Evolutionary conservation across 139 green algal species (phyloP).

Genomic region (Tetratostichococcus sp.): DNA sequence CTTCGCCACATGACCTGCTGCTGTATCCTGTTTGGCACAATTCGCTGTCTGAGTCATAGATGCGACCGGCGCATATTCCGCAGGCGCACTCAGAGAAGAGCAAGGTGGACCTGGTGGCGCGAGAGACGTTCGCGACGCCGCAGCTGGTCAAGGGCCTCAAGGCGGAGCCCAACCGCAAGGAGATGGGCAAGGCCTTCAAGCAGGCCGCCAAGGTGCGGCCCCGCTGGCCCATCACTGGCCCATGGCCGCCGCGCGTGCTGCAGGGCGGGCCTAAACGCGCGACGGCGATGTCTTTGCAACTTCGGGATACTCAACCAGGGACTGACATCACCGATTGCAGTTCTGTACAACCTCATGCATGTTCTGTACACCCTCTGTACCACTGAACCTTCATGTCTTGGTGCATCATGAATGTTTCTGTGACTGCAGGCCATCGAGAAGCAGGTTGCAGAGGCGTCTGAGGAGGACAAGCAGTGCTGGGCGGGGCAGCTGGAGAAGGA

Average conservation of each 20-base stretch:
- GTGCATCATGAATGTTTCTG: too few species aligned
- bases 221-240: too few species aligned
- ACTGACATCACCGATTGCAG: too few species aligned
- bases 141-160: slow-evolving; percentile 48
- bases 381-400: too few species aligned
- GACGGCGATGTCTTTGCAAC: too few species aligned
- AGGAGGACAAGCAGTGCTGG: slow-evolving; percentile 29
- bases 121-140: slow-evolving; percentile 83
- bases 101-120: slow-evolving; percentile 81
- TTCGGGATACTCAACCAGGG: too few species aligned
- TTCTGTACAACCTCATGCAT: too few species aligned
- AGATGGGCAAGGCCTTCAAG: slow-evolving; percentile 85
- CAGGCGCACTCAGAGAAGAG: slow-evolving; percentile 63
- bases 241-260: too few species aligned
- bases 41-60: not conserved
- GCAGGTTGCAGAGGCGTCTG: not conserved
- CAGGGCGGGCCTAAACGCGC: too few species aligned
- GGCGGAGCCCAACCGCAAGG: slow-evolving; percentile 72
- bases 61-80: not conserved
- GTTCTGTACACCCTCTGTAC: too few species aligned
- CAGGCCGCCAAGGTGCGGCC: slow-evolving; percentile 65
- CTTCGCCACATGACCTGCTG: too few species aligned
- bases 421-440: slow-evolving; percentile 61
- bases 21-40: too few species aligned
- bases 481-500: slow-evolving; percentile 41